Evolutionary conservation across 2,329 filamentous ascomycete genomes (phyloP), one percentile per base, ranked within the genome.

Genomic region (Aureobasidium pullulans): DNA sequence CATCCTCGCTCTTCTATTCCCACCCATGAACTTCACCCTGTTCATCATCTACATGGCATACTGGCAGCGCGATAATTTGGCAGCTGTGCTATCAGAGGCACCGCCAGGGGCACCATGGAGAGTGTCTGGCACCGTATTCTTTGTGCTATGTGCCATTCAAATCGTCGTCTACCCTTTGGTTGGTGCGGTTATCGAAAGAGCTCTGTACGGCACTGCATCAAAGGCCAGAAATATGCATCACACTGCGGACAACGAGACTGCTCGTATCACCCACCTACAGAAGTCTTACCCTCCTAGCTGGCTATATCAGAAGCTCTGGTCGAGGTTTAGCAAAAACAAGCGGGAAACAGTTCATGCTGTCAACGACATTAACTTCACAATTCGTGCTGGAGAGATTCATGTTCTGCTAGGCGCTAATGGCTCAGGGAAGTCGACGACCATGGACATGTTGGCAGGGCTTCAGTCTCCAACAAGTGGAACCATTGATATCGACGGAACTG

Each of bases 341-440:
- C 80, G 79, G n/a, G 81, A 86, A 39, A 84, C 84, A 0, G 90
- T 96, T 0, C 73, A 86, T n/a, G 92, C 92, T 3, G 90, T 96
- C 42, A 80, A 90, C 61, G 78, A 85, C 42, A 76, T 96, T 39
- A 87, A 81, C 54, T 77, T 96, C 49, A 80, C 82, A 16, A 89
- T 89, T 3, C 79, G 83, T 3, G 83, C 85, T 63, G 92, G 92
- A 1, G 87, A 96, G 66, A 96, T 96, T 56, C 81, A 95, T 68
- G 89, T 92, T 1, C 77, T 96, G 0, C 80, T 96, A 0, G 92
- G 92, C 39, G 90, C 91, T 6, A 96, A 96, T 69, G 92, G 92
- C 16, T 90, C 86, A 66, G 92, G 92, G 37, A 96, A 96, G 71
- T 91, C 86, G 57, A 96, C 92, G 0, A 96, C 91, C 0, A 79